Evolutionary conservation across 2,329 filamentous ascomycete genomes (phyloP).

Genomic region (Ophiostoma sp.): DNA sequence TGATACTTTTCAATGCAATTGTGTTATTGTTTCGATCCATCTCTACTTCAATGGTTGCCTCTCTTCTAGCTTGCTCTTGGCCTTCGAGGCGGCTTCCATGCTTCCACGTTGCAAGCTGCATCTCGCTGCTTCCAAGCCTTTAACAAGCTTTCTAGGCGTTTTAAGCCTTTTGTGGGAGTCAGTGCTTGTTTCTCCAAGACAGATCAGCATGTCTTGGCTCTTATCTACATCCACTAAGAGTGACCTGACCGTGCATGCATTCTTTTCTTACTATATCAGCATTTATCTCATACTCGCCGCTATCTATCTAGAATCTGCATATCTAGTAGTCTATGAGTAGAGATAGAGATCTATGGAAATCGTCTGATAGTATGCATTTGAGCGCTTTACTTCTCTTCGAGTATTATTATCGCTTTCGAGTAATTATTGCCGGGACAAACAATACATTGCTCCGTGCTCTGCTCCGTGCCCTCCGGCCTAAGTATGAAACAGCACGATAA

Average conservation of each 20-base stretch:
- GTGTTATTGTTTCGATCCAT: background rate
- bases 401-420: conserved; percentile 9
- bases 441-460: no score
- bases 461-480: no score
- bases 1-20: background rate
- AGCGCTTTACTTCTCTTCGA: background rate
- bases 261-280: no score
- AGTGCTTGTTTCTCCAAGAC: background rate
- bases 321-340: no score
- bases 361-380: no score
- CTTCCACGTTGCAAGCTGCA: background rate
- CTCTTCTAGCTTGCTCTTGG: background rate
- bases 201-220: conserved; percentile 10
- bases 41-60: background rate
- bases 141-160: conserved; percentile 11
- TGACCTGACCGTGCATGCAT: background rate
- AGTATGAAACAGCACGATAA: background rate
- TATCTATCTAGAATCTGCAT: no score
- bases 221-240: conserved; percentile 3
- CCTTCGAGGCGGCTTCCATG: background rate
- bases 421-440: background rate
- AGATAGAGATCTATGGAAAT: no score
- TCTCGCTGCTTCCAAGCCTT: conserved; percentile 1
- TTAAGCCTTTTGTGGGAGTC: background rate
- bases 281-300: background rate